Evolutionary conservation across 2,329 filamentous ascomycete genomes (phyloP), one percentile per base, ranked within the genome.

Genomic region (Pseudogymnoascus sp.): DNA sequence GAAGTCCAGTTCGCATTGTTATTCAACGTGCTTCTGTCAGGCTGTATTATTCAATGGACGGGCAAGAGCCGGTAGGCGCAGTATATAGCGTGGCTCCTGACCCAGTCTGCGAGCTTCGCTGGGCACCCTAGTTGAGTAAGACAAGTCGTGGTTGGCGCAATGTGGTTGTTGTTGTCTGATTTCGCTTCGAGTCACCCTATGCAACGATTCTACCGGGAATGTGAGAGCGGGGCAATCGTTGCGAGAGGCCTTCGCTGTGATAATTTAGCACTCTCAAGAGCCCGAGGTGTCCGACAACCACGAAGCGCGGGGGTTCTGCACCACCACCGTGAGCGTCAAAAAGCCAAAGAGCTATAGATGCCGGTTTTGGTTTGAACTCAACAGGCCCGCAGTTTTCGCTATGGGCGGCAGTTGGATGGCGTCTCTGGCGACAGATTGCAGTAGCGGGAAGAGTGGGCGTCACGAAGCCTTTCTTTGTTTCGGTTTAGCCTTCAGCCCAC

Each of bases 1-100:
- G 45, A 52, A 52, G 26, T 30, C 45, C 45, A 52, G 45, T 52
- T 52, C 26, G 45, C 45, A 52, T 52, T 52, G 45, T 52, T 52
- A 52, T 52, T 45, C 19, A 52, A 19, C 9, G 45, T 52, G 26
- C 45, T 52, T 30, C 26, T 33, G 26, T 19, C 23, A 52, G 45
- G 26, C 26, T 30, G 45, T 52, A 52, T 52, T 30, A 52, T 52
- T 52, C 26, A 30, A 52, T 30, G 45, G 26, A 19, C 45, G 45
- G 45, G 26, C 26, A 30, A n/a, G 45, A 30, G 45, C 45, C 30
- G 45, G 26, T 30, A 19, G 45, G 26, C 15, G 45, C 45, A 5
- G 26, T 52, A 18, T 19, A 52, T 52, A 30, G 13, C 26, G 45
- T 52, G 23, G 45, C n/a, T 52, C 15, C 45, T 52, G 45, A 33